Conservation (phyloP, 495 filamentous ascomycete species). For the Ramalina intermedia region DNA sequence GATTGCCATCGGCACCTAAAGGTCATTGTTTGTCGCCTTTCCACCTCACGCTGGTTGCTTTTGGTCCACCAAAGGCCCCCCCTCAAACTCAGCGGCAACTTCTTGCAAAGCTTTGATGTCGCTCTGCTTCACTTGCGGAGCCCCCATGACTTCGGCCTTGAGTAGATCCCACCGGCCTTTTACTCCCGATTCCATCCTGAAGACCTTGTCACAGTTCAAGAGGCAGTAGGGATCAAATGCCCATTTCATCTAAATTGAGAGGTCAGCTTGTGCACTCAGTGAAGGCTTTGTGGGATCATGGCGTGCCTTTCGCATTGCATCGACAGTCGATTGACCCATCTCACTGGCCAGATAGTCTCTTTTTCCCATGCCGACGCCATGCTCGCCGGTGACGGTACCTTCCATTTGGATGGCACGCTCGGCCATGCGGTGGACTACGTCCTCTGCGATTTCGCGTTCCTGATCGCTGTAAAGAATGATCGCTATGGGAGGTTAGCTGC, state of each 20-base stretch:
- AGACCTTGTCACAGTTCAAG: conserved; percentile 55
- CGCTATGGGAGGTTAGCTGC: conserved; percentile 25
- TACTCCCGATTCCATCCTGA: conserved; percentile 26
- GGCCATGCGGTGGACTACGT: conserved; percentile 69
- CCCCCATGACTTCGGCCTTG: no score
- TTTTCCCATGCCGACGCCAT: conserved; percentile 71
- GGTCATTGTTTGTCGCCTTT: no score
- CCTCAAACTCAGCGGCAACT: no score
- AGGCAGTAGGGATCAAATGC: conserved; percentile 51
- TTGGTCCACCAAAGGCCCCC: no score
- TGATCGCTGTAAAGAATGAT: conserved; percentile 59
- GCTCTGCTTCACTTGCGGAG: no score
- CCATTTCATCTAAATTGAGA: conserved; percentile 37
- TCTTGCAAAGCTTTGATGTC: no score
- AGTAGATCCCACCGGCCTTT: no score
- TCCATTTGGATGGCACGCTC: conserved; percentile 72
- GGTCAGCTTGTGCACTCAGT: not conserved
- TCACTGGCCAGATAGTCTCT: conserved; percentile 66
- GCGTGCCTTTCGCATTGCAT: conserved; percentile 62
- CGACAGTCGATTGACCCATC: conserved; percentile 55
- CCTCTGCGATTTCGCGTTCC: conserved; percentile 48
- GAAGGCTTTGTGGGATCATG: not conserved
- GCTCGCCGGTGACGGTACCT: conserved; percentile 72
- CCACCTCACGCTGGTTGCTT: no score
- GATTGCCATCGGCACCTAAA: no score